phyloP scores from a whole-genome alignment of 768 basidiomycete species.

The Termitomyces sp. region DNA sequence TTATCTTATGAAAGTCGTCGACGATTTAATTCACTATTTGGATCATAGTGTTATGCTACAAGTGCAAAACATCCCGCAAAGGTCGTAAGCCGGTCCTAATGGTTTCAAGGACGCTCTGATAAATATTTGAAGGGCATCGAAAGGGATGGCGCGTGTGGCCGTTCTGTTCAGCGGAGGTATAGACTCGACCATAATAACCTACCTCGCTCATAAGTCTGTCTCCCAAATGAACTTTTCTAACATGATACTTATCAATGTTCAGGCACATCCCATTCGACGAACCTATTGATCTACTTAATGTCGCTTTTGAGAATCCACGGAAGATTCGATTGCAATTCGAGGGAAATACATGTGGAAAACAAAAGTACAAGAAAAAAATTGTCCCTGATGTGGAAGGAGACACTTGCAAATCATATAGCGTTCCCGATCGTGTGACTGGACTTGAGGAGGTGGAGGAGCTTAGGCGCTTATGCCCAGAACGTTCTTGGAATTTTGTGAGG shows the following conservation, averaged over 20 bases:
- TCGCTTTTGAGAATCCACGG: constrained; percentile 94
- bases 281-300: constrained; percentile 88
- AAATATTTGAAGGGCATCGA: constrained; percentile 12
- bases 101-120: background rate
- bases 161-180: constrained; percentile 96
- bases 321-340: constrained; percentile 48
- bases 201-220: constrained; percentile 68
- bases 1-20: constrained; percentile 36
- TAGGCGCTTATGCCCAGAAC: constrained; percentile 62
- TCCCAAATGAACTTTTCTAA: background rate
- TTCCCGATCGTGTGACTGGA: constrained; percentile 87
- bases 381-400: constrained; percentile 13
- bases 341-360: constrained; percentile 39
- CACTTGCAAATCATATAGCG: constrained; percentile 47
- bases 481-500: constrained; percentile 85
- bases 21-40: constrained; percentile 48
- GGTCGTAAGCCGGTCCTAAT: constrained; percentile 22
- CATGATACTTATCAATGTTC: constrained; percentile 1
- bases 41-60: constrained; percentile 63
- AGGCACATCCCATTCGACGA: constrained; percentile 73
- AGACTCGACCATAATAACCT: constrained; percentile 82
- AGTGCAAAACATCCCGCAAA: constrained; percentile 62
- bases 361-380: constrained; percentile 33
- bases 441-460: constrained; percentile 76
- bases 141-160: constrained; percentile 56